These are phyloP conservation scores for Eragrostis nindensis DNA, from an alignment of 176 grass and related monocot species.

Conservation along the genomic window DNA sequence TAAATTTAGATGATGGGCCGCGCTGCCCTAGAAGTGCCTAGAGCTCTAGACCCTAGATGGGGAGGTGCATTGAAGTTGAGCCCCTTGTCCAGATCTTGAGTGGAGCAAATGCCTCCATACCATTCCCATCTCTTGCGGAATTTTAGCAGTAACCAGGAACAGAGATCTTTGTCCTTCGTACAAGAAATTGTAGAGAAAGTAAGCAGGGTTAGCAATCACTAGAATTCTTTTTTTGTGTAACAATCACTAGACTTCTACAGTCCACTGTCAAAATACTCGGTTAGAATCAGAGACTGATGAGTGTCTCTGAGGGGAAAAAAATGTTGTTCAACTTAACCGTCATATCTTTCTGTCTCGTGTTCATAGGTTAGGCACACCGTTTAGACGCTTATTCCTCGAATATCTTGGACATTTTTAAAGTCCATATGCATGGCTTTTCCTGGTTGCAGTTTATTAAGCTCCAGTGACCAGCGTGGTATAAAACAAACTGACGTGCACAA, in stretches of 20 bases:
- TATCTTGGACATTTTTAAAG: not conserved
- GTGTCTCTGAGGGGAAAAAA: too few species aligned
- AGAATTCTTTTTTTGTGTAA: too few species aligned
- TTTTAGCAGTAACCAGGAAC: not conserved
- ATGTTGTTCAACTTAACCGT: too few species aligned
- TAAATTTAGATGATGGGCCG: not conserved
- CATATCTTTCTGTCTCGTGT: too few species aligned
- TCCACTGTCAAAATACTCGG: not conserved
- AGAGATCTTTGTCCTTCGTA: not conserved
- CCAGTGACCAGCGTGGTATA: too few species aligned
- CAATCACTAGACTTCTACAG: not conserved
- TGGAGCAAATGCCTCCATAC: not conserved
- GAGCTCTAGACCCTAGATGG: conserved; percentile 6
- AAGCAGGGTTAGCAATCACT: too few species aligned
- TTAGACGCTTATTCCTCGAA: too few species aligned
- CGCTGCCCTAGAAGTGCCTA: not conserved
- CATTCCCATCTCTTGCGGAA: not conserved
- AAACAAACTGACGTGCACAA: not conserved
- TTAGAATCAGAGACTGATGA: too few species aligned
- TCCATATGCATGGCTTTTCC: too few species aligned
- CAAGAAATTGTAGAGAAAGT: not conserved
- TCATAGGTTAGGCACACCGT: too few species aligned
- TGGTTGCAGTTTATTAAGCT: too few species aligned
- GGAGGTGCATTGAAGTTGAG: conserved; percentile 37
- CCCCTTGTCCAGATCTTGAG: not conserved